These are phyloP conservation scores for Backusella liffmaniae DNA, from an alignment of 192 early-diverging fungal species.

Conservation along the genomic window DNA sequence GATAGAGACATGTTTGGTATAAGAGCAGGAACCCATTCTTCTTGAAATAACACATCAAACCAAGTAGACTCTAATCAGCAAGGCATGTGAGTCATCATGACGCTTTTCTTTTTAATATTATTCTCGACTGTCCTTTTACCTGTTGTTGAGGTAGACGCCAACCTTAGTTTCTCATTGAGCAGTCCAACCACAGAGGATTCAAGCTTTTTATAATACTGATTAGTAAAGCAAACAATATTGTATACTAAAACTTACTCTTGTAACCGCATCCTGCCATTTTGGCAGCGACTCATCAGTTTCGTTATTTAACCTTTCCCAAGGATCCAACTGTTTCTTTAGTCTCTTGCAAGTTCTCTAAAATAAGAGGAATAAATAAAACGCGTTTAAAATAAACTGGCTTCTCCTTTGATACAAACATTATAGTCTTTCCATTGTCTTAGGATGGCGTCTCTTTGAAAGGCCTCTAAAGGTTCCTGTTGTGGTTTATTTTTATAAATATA, in stretches of 20 bases:
- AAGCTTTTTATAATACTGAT: not conserved
- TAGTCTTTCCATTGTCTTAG: conserved; percentile 18
- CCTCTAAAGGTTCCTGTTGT: not conserved
- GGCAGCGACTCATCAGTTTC: not conserved
- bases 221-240: not conserved
- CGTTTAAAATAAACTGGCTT: not conserved
- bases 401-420: not conserved
- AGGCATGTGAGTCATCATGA: no score
- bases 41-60: not conserved
- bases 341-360: not conserved
- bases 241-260: not conserved
- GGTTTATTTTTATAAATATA: not conserved
- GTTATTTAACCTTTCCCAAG: not conserved
- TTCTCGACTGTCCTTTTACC: not conserved
- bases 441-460: conserved; percentile 11
- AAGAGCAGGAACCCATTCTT: not conserved
- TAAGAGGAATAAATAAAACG: not conserved
- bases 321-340: not conserved
- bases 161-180: not conserved
- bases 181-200: not conserved
- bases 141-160: not conserved
- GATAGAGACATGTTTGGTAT: not conserved
- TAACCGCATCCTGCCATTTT: not conserved
- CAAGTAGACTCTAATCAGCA: not conserved
- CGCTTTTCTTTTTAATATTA: no score